phyloP scores from a whole-genome alignment of 2,329 filamentous ascomycete genomes.

The Venturiaceae sp. region DNA sequence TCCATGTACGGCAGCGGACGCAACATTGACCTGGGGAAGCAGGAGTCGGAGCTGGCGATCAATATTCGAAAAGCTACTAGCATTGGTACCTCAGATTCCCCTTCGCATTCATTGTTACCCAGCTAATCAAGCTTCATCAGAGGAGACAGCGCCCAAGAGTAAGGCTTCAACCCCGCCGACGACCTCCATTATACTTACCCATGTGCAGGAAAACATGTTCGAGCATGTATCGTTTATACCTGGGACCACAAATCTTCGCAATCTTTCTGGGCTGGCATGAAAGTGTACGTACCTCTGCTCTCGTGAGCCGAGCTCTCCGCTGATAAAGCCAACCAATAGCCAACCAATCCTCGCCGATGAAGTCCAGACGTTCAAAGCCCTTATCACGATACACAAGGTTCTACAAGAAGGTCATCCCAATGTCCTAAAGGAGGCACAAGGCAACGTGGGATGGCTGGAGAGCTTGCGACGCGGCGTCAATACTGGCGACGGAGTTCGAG shows the following conservation, averaged over 20 bases:
- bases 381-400: slow-evolving; percentile 96
- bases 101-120: slow-evolving; percentile 11
- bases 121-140: slow-evolving; percentile 24
- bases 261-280: slow-evolving; percentile 97
- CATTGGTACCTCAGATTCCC: slow-evolving; percentile 35
- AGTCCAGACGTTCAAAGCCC: slow-evolving; percentile 96
- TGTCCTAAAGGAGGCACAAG: slow-evolving; percentile 78
- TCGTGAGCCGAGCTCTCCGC: not conserved
- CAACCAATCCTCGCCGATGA: slow-evolving; percentile 98
- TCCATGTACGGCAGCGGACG: not conserved
- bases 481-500: slow-evolving; percentile 70
- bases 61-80: slow-evolving; percentile 60
- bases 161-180: slow-evolving; percentile 15
- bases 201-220: slow-evolving; percentile 73
- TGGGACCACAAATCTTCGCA: slow-evolving; percentile 97
- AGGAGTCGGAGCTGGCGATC: slow-evolving; percentile 54
- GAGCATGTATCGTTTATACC: slow-evolving; percentile 95
- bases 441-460: slow-evolving; percentile 84
- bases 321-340: slow-evolving; percentile 33
- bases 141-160: slow-evolving; percentile 60
- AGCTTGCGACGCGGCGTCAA: slow-evolving; percentile 75
- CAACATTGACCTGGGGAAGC: slow-evolving; percentile 25
- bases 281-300: slow-evolving; percentile 58
- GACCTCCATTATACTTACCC: slow-evolving; percentile 20
- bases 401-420: slow-evolving; percentile 91